Percentiles rank a stretch among this genome's conserved stretches.
These are phyloP conservation scores for Lactuca saligna DNA, from an alignment of 129 eudicot species.

Conservation along the genomic window DNA sequence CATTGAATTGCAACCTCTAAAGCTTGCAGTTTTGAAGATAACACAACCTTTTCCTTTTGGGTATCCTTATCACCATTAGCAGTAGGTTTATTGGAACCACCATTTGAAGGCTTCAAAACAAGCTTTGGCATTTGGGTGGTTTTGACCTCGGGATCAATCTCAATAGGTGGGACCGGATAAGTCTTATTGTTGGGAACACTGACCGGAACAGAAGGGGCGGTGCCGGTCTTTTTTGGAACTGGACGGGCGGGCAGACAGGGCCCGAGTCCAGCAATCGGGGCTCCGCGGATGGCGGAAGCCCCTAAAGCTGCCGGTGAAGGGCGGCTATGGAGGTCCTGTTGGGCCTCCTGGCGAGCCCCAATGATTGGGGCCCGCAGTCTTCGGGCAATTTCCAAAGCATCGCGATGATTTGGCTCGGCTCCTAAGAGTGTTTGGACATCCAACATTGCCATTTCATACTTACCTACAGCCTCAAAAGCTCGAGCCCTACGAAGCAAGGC, in stretches of 20 bases:
- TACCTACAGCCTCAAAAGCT: conserved; percentile 87
- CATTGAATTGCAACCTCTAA: conserved; percentile 38
- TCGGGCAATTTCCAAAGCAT: conserved; percentile 78
- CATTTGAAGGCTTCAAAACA: conserved; percentile 62
- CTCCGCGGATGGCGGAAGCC: conserved; percentile 95
- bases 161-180: conserved; percentile 43
- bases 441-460: conserved; percentile 77
- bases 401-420: conserved; percentile 61
- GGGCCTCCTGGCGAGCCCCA: conserved; percentile 78
- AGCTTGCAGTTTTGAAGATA: conserved; percentile 30
- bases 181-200: conserved; percentile 41
- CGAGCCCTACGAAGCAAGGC: conserved; percentile 91
- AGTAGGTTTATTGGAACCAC: conserved; percentile 46
- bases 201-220: conserved; percentile 39
- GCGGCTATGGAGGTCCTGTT: conserved; percentile 88
- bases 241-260: conserved; percentile 90
- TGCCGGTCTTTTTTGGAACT: conserved; percentile 58
- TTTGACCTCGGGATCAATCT: conserved; percentile 54
- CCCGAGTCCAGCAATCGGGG: conserved; percentile 84
- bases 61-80: conserved; percentile 40
- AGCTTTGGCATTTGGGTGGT: conserved; percentile 66
- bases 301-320: conserved; percentile 98
- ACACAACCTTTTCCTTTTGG: conserved; percentile 32
- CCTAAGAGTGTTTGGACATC: conserved; percentile 72
- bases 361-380: conserved; percentile 51